Evolutionary conservation across 805 yeast species (phyloP), one percentile per base, ranked within the genome.

Genomic region (Vanderwaltozyma yarrowii): DNA sequence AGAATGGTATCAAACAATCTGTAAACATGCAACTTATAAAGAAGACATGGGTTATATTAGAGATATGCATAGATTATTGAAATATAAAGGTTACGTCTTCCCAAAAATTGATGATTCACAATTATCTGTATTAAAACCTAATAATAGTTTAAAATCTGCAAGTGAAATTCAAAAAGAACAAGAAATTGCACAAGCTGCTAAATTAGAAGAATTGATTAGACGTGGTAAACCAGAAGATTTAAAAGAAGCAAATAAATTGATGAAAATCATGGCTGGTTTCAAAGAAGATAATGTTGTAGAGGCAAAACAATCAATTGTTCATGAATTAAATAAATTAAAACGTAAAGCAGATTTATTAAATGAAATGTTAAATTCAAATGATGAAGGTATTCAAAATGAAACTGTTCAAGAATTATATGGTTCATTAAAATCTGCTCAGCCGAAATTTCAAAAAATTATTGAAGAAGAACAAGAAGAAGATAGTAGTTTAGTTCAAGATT

Each of bases 261-360:
- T 92, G 98, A 87, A 89, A 59, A 77, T 92, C 49, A 87, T 92
- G 96, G 95, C 97, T 5, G 99, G 99, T 5, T 92, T 86, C 67
- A 83, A 83, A 59, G 86, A 83, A 52, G 95, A 87, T 57, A 75
- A 78, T 43, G 52, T 58, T 11, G 66, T 72, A 15, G 66, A 72
- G 43, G 82, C 86, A 46, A 78, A 76, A 53, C 84, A 82, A 40
- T 76, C 82, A 49, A 80, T 88, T 25, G 78, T 80, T 25, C 85
- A 81, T 45, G 97, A 92, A 54, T 68, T 92, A 37, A 85, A 82
- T 34, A 80, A 83, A 56, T 70, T 92, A 51, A 79, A 76, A 50
- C 73, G 95, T 40, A 92, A 92, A 62, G 83, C 86, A 12, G 94
- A 84, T 46, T 68, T 92, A 32, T 74, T 92, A 44, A 79, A 80